phyloP scores from a whole-genome alignment of 352 stramenopile genomes.

The Pythium insidiosum region DNA sequence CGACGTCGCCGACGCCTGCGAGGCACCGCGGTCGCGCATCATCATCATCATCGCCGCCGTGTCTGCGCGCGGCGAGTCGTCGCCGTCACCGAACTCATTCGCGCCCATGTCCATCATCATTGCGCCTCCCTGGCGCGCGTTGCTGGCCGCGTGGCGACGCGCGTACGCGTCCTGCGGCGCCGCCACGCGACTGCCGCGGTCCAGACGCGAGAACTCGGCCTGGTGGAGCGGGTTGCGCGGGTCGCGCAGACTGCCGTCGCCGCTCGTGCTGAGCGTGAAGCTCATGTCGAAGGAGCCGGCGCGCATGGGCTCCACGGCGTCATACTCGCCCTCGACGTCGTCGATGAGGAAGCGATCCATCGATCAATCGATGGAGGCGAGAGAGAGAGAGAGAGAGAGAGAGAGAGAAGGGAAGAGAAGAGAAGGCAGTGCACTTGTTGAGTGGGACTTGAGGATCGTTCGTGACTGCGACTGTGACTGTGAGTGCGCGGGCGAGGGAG shows the following conservation, averaged over 20 bases:
- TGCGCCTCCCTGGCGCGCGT: slow-evolving; percentile 1
- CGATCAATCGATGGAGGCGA: no score
- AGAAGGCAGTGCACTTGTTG: no score
- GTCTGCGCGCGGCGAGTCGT: slow-evolving; percentile 13
- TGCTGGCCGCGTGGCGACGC: slow-evolving; percentile 8
- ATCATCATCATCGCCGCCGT: background rate
- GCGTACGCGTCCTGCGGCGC: slow-evolving; percentile 9
- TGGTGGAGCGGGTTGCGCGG: slow-evolving; percentile 11
- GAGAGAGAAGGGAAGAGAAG: no score
- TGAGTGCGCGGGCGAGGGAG: no score
- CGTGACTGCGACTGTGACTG: no score
- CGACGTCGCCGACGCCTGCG: slow-evolving; percentile 4
- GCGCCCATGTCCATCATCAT: slow-evolving; percentile 25
- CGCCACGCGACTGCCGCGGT: background rate
- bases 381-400: no score
- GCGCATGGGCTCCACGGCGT: slow-evolving; percentile 78
- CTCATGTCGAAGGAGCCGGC: slow-evolving; percentile 87
- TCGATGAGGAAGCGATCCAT: slow-evolving; percentile 84
- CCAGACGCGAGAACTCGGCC: no score
- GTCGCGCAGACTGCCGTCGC: slow-evolving; percentile 15
- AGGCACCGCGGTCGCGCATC: background rate
- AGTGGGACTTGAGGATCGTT: no score
- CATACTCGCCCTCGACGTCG: slow-evolving; percentile 70
- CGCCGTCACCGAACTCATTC: slow-evolving; percentile 13
- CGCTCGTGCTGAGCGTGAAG: slow-evolving; percentile 55